Evolutionary conservation across 371 early-diverging fungal species (phyloP).

Genomic region (Actinomucor elegans): DNA sequence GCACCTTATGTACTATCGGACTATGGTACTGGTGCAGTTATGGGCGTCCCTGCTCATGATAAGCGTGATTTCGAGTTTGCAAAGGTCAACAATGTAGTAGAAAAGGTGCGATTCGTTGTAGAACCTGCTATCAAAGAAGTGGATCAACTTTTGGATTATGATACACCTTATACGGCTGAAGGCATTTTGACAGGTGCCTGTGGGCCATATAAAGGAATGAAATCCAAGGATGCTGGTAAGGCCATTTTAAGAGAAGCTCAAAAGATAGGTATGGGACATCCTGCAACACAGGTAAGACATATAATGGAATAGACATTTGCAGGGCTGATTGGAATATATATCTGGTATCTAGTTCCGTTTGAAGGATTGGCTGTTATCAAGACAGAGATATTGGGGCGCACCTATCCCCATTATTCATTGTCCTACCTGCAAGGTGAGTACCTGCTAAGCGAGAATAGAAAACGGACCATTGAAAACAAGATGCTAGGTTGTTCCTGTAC

Average conservation of each 20-base stretch:
- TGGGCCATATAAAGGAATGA: conserved; percentile 59
- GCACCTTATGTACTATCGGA: conserved; percentile 78
- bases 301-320: no score
- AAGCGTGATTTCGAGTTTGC: conserved; percentile 76
- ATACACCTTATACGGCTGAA: conserved; percentile 47
- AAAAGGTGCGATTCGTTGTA: conserved; percentile 47
- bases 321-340: neutral
- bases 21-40: conserved; percentile 86
- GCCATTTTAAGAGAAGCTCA: conserved; percentile 58
- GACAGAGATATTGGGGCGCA: conserved; percentile 99
- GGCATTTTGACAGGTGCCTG: conserved; percentile 60
- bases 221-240: conserved; percentile 58
- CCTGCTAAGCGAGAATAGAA: neutral
- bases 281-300: conserved; percentile 55
- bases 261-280: conserved; percentile 48
- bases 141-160: conserved; percentile 7
- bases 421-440: conserved; percentile 61
- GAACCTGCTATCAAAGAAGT: conserved; percentile 43
- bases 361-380: conserved; percentile 97
- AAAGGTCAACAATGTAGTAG: conserved; percentile 42
- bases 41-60: conserved; percentile 89
- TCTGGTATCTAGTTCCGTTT: conserved; percentile 85
- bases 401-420: conserved; percentile 98
- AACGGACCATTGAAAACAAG: neutral
- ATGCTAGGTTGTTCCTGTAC: conserved; percentile 72